phyloP scores from a whole-genome alignment of 192 early-diverging fungal species.

The Helicostylum pulchrum region DNA sequence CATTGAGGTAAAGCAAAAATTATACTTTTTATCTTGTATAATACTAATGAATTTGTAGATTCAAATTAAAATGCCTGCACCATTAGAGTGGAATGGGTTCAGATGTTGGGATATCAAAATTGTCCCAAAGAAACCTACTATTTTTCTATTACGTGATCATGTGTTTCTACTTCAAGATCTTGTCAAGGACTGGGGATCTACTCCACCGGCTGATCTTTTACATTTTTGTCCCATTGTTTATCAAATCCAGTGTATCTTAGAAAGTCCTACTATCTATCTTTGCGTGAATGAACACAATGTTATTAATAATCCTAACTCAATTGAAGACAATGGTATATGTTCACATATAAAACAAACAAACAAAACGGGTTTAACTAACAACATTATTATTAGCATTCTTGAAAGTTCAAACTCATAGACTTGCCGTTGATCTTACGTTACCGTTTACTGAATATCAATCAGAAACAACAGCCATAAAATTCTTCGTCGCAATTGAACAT shows the following conservation, averaged over 20 bases:
- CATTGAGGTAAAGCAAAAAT: conserved; percentile 47
- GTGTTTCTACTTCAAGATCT: conserved; percentile 72
- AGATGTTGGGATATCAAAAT: conserved; percentile 67
- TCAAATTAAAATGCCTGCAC: conserved; percentile 50
- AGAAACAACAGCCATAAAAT: conserved; percentile 48
- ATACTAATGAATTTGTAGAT: conserved; percentile 39
- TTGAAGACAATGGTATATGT: conserved; percentile 66
- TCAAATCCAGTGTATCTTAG: conserved; percentile 47
- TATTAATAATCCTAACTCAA: conserved; percentile 65
- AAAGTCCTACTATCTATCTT: conserved; percentile 51
- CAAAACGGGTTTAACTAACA: not conserved
- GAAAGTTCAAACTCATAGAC: conserved; percentile 27
- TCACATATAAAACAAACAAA: not conserved
- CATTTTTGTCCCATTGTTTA: conserved; percentile 74
- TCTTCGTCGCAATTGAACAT: conserved; percentile 54
- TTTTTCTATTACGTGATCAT: conserved; percentile 74
- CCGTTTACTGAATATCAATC: conserved; percentile 60
- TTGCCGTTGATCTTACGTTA: conserved; percentile 43
- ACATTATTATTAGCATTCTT: conserved; percentile 24
- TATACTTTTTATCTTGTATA: not conserved
- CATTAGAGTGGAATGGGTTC: conserved; percentile 67
- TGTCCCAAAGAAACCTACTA: conserved; percentile 37
- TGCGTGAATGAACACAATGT: conserved; percentile 79
- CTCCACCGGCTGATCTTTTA: conserved; percentile 45
- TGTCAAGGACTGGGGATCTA: conserved; percentile 62